Percentiles rank a stretch among this genome's conserved stretches.
phyloP scores from a whole-genome alignment of 2,329 filamentous ascomycete species.

The Aureobasidium lini region DNA sequence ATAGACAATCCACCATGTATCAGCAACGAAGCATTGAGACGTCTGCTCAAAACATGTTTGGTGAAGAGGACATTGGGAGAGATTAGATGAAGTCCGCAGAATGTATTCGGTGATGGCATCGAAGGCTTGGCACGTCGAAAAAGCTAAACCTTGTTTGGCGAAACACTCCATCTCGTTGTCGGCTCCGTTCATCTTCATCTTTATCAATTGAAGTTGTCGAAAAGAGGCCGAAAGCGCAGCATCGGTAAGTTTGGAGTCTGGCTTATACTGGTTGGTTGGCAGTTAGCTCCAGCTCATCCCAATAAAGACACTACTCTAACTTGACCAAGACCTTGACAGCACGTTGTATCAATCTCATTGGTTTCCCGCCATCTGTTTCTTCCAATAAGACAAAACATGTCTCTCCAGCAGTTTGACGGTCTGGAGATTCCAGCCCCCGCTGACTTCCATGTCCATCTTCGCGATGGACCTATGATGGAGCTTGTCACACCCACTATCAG shows the following conservation, averaged over 20 bases:
- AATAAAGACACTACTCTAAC: neutral
- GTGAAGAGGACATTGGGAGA: neutral
- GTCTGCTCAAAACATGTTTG: too few species aligned
- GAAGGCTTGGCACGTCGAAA: conserved; percentile 3
- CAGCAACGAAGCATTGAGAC: too few species aligned
- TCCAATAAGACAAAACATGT: conserved; percentile 21
- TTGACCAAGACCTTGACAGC: neutral
- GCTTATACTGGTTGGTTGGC: neutral
- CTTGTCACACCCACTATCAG: conserved; percentile 45
- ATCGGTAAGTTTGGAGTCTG: neutral
- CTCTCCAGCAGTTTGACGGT: conserved; percentile 35
- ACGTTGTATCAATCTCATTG: neutral
- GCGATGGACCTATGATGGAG: conserved; percentile 46
- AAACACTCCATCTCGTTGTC: neutral
- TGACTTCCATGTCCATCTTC: conserved; percentile 45
- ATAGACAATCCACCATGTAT: too few species aligned
- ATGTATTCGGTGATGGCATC: neutral
- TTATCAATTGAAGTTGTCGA: neutral
- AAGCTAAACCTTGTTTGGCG: conserved; percentile 6
- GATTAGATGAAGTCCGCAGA: neutral
- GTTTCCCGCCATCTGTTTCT: neutral
- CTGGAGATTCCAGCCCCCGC: conserved; percentile 42
- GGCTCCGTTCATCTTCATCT: neutral
- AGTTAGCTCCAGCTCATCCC: neutral
- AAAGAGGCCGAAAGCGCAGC: neutral